phyloP scores from a whole-genome alignment of 768 basidiomycete species.

The Pleurotus cornucopiae region DNA sequence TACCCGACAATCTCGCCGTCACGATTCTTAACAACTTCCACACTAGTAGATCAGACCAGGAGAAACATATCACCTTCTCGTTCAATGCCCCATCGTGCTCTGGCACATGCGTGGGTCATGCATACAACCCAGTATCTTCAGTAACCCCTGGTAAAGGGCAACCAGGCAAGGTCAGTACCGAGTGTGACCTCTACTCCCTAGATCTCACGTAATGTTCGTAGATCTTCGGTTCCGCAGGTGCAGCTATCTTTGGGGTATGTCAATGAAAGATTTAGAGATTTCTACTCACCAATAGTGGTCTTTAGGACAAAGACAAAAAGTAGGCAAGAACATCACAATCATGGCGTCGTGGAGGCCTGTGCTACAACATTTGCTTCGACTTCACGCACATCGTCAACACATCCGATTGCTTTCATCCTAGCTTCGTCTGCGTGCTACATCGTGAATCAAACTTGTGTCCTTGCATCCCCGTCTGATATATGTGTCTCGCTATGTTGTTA shows the following conservation, averaged over 20 bases:
- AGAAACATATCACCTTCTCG: slow-evolving; percentile 6
- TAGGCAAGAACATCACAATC: too few species aligned
- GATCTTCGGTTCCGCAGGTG: not conserved
- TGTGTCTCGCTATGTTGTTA: not conserved
- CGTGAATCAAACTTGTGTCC: not conserved
- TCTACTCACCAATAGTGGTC: too few species aligned
- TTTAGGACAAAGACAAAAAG: too few species aligned
- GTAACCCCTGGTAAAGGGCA: slow-evolving; percentile 1
- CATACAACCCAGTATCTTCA: slow-evolving; percentile 1
- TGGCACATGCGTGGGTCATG: not conserved
- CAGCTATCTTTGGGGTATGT: slow-evolving; percentile 1
- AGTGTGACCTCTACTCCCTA: not conserved
- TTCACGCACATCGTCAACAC: too few species aligned
- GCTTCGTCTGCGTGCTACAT: too few species aligned
- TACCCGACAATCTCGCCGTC: slow-evolving; percentile 2
- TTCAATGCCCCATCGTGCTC: slow-evolving; percentile 1
- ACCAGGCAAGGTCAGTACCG: not conserved
- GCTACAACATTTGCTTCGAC: too few species aligned
- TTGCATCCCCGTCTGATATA: not conserved
- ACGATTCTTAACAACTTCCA: not conserved
- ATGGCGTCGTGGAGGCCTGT: too few species aligned
- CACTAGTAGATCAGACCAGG: slow-evolving; percentile 1
- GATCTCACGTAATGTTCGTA: not conserved
- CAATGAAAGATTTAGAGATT: too few species aligned
- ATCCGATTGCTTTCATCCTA: too few species aligned